phyloP scores from a whole-genome alignment of 2,329 filamentous ascomycete species.

The Westerdykella aurantiaca region DNA sequence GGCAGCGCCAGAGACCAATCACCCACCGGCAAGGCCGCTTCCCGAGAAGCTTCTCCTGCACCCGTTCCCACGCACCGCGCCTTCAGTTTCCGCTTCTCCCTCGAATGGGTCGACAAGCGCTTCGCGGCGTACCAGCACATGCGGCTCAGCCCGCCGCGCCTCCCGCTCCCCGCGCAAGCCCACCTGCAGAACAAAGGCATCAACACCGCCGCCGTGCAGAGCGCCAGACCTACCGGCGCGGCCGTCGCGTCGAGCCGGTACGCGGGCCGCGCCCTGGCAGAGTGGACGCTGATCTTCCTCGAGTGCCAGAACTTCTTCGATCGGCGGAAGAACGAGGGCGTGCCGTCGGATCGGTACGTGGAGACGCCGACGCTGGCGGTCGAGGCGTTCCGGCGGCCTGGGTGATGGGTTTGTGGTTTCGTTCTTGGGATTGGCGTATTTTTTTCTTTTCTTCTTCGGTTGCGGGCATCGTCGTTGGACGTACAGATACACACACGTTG shows the following conservation, averaged over 20 bases:
- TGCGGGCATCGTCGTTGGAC: neutral
- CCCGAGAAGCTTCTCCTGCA: neutral
- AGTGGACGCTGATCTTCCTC: slow-evolving; percentile 69
- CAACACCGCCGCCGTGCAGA: slow-evolving; percentile 20
- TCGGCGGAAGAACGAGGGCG: slow-evolving; percentile 66
- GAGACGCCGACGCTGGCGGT: slow-evolving; percentile 63
- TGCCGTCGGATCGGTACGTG: slow-evolving; percentile 59
- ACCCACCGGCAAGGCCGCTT: slow-evolving; percentile 1
- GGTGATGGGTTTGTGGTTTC: slow-evolving; percentile 13
- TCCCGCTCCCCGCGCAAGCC: slow-evolving; percentile 65
- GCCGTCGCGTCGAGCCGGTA: slow-evolving; percentile 49
- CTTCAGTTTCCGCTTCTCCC: slow-evolving; percentile 69
- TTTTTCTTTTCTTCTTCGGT: neutral
- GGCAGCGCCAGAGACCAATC: neutral
- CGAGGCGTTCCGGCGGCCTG: slow-evolving; percentile 53
- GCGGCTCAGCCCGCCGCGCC: slow-evolving; percentile 59
- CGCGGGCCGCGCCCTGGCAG: slow-evolving; percentile 66
- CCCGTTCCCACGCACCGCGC: slow-evolving; percentile 48
- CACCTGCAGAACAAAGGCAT: slow-evolving; percentile 47
- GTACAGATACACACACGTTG: neutral
- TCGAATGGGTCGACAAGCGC: slow-evolving; percentile 58
- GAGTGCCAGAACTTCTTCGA: slow-evolving; percentile 82
- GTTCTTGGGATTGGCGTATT: neutral
- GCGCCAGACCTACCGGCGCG: slow-evolving; percentile 33
- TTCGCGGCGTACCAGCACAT: slow-evolving; percentile 56